Evolutionary conservation across 768 basidiomycete genomes (phyloP), one percentile per base, ranked within the genome.

Genomic region (Fomitopsis serialis): DNA sequence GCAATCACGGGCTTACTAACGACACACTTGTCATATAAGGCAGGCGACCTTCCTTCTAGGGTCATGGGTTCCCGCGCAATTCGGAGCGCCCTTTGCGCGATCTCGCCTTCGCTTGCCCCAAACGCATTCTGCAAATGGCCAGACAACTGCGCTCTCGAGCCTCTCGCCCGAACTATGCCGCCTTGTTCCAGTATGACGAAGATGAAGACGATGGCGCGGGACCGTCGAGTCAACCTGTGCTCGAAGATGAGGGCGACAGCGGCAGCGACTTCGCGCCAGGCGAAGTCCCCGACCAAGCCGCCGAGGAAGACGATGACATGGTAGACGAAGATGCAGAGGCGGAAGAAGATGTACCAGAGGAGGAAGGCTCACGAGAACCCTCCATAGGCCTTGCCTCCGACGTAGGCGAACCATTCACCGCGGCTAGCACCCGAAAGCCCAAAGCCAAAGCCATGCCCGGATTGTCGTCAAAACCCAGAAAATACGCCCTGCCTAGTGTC

Each of bases 191-290:
- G 3, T 54, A 68, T 29, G 74, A 66, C 1, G 59, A 60, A 24
- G 68, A 73, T 19, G 67, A 68, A 36, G 57, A 47, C 6, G 63
- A 62, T 8, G 61, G 58, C 7, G 70, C 71, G 2, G 77, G 74
- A 1, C 75, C 77, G 17, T 78, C 81, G 4, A 63, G 47, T 11
- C n/a, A 48, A 58, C 1, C 42, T 53, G 0, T 21, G 45, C 4
- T 58, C 65, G 12, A 66, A 70, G 8, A 70, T 72, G 72, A 75
- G 11, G 61, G 58, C 15, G 72, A 71, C 53, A 79, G 75, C 54
- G 78, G 69, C 27, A 83, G 81, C 61, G 84, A 85, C 57, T 84
- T 86, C 64, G 69, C 74, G 4, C 79, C 74, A 1, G 77, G 72
- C n/a, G 66, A 69, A 42, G 69, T 65, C 36, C 63, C 58, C 34